Evolutionary conservation across 108 stramenopile genomes (phyloP).

Genomic region (Skeletonema marinoi): DNA sequence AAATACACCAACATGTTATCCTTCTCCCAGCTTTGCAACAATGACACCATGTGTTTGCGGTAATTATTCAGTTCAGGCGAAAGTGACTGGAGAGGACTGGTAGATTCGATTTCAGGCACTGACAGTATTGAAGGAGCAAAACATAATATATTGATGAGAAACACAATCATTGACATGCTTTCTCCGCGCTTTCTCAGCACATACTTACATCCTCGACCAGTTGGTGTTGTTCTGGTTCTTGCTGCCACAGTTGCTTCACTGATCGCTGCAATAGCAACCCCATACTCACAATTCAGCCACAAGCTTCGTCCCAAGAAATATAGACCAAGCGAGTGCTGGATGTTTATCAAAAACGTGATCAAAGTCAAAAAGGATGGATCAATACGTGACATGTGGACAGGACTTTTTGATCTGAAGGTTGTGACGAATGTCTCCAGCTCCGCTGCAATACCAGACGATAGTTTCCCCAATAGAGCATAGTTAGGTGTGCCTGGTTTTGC

Average conservation of each 20-base stretch:
- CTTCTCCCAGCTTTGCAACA: slow-evolving; percentile 77
- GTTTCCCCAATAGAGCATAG: slow-evolving; percentile 78
- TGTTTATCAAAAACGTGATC: slow-evolving; percentile 70
- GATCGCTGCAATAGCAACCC: slow-evolving; percentile 81
- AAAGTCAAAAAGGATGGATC: slow-evolving; percentile 81
- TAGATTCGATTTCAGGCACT: slow-evolving; percentile 75
- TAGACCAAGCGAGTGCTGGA: slow-evolving; percentile 67
- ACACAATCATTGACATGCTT: neutral
- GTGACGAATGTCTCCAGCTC: slow-evolving; percentile 75
- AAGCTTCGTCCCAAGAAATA: slow-evolving; percentile 79
- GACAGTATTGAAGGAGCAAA: neutral
- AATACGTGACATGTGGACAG: slow-evolving; percentile 64
- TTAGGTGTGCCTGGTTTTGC: slow-evolving; percentile 83
- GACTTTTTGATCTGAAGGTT: slow-evolving; percentile 63
- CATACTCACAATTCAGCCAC: slow-evolving; percentile 79
- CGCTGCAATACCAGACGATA: slow-evolving; percentile 71
- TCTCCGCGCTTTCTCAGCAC: neutral
- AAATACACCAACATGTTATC: slow-evolving; percentile 86
- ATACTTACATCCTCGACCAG: slow-evolving; percentile 31
- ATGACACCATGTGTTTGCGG: slow-evolving; percentile 59
- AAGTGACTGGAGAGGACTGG: slow-evolving; percentile 56
- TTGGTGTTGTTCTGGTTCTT: slow-evolving; percentile 41
- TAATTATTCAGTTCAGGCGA: slow-evolving; percentile 70
- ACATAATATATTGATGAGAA: neutral
- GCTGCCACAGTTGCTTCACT: slow-evolving; percentile 70